Conservation (phyloP, 2,329 filamentous ascomycete genomes). For the Bipolaris victoriae region DNA sequence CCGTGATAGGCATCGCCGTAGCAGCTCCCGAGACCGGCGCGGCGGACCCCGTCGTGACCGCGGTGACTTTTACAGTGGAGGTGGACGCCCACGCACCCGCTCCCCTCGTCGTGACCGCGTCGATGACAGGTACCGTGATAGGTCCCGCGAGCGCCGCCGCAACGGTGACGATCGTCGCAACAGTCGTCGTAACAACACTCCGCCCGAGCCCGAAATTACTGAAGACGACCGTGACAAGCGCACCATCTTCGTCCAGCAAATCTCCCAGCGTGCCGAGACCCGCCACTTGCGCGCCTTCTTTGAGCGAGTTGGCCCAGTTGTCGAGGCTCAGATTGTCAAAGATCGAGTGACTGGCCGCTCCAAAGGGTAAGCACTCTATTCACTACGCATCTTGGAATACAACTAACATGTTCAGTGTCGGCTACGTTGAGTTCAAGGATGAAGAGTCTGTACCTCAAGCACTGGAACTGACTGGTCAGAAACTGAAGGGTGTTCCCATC, state of each 20-base stretch:
- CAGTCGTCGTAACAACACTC: constrained; percentile 50
- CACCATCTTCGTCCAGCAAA: constrained; percentile 97
- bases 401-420: constrained; percentile 72
- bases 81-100: constrained; percentile 46
- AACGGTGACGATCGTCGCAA: constrained; percentile 55
- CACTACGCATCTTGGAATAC: neutral
- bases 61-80: constrained; percentile 50
- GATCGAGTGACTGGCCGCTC: constrained; percentile 95
- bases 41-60: constrained; percentile 36
- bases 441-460: constrained; percentile 93
- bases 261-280: constrained; percentile 89
- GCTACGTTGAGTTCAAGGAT: constrained; percentile 98
- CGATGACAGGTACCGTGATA: constrained; percentile 54
- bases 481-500: constrained; percentile 96
- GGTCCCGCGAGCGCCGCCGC: constrained; percentile 54
- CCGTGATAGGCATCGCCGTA: constrained; percentile 43
- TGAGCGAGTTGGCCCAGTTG: constrained; percentile 90
- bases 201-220: constrained; percentile 73
- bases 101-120: constrained; percentile 50
- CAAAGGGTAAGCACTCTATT: constrained; percentile 75
- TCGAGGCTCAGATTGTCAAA: constrained; percentile 98
- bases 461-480: constrained; percentile 97
- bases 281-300: constrained; percentile 95
- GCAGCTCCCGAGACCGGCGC: constrained; percentile 38
- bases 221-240: constrained; percentile 96